Conservation (phyloP, 495 filamentous ascomycete species). For the Aspergillus taichungensis region DNA sequence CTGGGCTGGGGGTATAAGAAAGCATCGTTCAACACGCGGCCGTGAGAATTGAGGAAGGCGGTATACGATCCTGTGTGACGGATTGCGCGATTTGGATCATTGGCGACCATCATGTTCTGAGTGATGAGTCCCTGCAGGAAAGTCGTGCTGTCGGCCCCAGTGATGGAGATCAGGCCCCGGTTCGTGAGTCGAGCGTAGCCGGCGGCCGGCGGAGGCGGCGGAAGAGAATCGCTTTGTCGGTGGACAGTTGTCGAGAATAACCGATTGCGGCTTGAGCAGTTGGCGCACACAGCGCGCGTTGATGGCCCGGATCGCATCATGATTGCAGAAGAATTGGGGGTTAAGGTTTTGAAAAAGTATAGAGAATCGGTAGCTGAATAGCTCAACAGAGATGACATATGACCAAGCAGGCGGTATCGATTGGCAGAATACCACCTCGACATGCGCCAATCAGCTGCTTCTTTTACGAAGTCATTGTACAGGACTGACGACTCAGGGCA, state of each 20-base stretch:
- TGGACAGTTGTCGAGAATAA: slow-evolving; percentile 26
- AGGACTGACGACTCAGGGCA: too few species aligned
- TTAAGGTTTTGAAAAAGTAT: neutral
- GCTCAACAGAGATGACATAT: slow-evolving; percentile 1
- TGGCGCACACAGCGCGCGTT: slow-evolving; percentile 17
- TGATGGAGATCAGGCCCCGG: slow-evolving; percentile 68
- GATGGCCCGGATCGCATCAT: slow-evolving; percentile 27
- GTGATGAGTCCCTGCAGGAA: slow-evolving; percentile 87
- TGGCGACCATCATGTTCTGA: slow-evolving; percentile 51
- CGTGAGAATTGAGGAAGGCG: slow-evolving; percentile 78
- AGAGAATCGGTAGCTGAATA: neutral
- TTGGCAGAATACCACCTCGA: slow-evolving; percentile 21
- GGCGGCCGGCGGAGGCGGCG: slow-evolving; percentile 23
- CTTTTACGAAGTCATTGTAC: too few species aligned
- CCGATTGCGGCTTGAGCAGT: slow-evolving; percentile 17
- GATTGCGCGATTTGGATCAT: slow-evolving; percentile 24
- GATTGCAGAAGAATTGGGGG: neutral
- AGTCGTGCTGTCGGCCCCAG: slow-evolving; percentile 66
- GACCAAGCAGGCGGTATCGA: slow-evolving; percentile 12
- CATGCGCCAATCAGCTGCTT: neutral
- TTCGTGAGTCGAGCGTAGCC: slow-evolving; percentile 49
- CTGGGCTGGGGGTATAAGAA: slow-evolving; percentile 67
- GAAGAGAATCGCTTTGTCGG: slow-evolving; percentile 13
- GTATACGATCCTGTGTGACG: slow-evolving; percentile 53
- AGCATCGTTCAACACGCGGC: slow-evolving; percentile 76